Evolutionary conservation across 176 grass and related monocot genomes (phyloP).

Genomic region (Panicum miliaceum): DNA sequence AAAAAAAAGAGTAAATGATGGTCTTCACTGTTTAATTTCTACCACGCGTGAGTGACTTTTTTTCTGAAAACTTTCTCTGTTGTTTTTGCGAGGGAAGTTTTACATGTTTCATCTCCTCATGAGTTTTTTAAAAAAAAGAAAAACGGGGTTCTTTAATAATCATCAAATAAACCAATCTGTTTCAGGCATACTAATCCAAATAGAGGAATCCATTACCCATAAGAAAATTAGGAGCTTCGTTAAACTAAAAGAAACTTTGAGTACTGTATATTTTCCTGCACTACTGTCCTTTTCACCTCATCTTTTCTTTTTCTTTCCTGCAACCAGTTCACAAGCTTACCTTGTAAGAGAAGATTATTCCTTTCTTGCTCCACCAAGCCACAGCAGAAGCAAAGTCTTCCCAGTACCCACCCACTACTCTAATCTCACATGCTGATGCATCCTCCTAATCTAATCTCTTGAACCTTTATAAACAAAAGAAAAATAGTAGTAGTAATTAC

Average conservation of each 20-base stretch:
- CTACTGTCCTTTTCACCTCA: conserved; percentile 5
- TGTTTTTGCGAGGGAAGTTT: background rate
- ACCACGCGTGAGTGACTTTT: background rate
- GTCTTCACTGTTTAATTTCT: background rate
- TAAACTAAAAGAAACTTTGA: background rate
- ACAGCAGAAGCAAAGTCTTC: background rate
- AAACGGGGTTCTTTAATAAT: background rate
- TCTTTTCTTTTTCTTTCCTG: background rate
- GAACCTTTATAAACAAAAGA: background rate
- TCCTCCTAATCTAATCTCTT: conserved; percentile 20
- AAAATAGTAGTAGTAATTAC: background rate
- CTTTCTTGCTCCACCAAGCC: background rate
- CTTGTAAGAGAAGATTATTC: conserved; percentile 32
- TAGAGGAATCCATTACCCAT: background rate
- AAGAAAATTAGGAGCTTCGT: background rate
- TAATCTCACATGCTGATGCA: conserved; percentile 29
- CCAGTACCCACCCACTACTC: background rate
- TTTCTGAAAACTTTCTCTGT: background rate
- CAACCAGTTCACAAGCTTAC: conserved; percentile 16
- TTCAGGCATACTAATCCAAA: background rate
- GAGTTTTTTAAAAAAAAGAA: background rate
- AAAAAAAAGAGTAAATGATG: background rate
- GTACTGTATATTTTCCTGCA: background rate
- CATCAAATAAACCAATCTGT: background rate
- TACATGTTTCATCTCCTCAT: background rate